Evolutionary conservation across 176 grass and related monocot genomes (phyloP), one percentile per base, ranked within the genome.

Genomic region (Phoenix dactylifera): DNA sequence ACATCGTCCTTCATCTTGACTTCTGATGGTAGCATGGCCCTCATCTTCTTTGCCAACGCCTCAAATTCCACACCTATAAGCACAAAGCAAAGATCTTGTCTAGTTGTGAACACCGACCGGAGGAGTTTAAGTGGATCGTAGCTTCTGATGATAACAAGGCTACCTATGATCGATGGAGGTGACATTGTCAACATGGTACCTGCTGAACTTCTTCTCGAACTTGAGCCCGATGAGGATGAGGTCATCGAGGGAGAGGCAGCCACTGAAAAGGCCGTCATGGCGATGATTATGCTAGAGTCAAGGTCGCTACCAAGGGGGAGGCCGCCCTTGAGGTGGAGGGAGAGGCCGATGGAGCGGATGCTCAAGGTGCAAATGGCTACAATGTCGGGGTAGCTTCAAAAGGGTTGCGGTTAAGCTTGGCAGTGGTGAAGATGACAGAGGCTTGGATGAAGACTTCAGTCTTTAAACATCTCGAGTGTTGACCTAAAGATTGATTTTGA

Each of bases 161-260:
- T 84, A n/a, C 77, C 84, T 22, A 90, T 72, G 63, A 90, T 85
- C 32, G 78, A 64, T n/a, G 1, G 75, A 75, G 26, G 75, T 79
- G 59, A 95, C 73, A 48, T 95, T 95, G 71, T 95, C 81, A 14
- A 75, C 81, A 63, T 88, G 84, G 81, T 85, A 95, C 29, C 81
- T 83, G 53, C 88, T 93, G 26, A 93, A 80, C 53, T 85, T 85
- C 62, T 86, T 81, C 83, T 92, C 88, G 5, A 83, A 93, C 65
- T 92, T 71, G 58, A 87, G 83, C 26, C 83, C 83, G 0, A 80
- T 77, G 62, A 76, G 83, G 54, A 93, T 77, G 57, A 93, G 80
- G 15, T 79, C 83, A 54, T 81, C 64, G 49, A 29, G 74, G 26
- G 20, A 74, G 1, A 89, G 66, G 1, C 22, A 61, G 15, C 50